These are phyloP conservation scores for Neopestalotiopsis clavispora DNA, from an alignment of 2,329 filamentous ascomycete species.

Conservation along the genomic window DNA sequence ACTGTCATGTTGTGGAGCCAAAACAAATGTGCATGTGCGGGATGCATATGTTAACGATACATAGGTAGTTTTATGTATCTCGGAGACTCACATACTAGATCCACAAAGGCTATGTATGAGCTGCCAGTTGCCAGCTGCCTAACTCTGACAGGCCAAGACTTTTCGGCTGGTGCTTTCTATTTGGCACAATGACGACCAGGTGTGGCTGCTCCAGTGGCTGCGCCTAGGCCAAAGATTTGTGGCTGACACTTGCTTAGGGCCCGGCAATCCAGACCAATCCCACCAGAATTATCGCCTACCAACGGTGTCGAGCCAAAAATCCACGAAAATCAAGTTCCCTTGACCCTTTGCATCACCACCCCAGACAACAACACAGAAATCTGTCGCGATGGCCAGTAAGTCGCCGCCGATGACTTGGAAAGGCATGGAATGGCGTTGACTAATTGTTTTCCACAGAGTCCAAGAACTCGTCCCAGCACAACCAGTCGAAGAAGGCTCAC, in stretches of 20 bases:
- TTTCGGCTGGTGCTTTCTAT: too few relatives aligned
- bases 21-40: too few relatives aligned
- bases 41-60: too few relatives aligned
- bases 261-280: constrained; percentile 22
- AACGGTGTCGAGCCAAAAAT: constrained; percentile 9
- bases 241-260: constrained; percentile 5
- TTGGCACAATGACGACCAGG: too few relatives aligned
- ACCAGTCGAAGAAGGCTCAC: constrained; percentile 98
- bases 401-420: not conserved
- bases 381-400: constrained; percentile 72
- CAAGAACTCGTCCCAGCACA: constrained; percentile 99
- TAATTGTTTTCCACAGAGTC: constrained; percentile 69
- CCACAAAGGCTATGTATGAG: too few relatives aligned
- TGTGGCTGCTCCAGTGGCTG: not conserved
- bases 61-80: too few relatives aligned
- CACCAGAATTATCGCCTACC: constrained; percentile 24
- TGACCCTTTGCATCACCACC: constrained; percentile 17
- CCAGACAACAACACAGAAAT: constrained; percentile 22
- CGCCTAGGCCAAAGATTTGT: not conserved
- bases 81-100: too few relatives aligned
- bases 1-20: too few relatives aligned
- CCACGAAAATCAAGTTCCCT: constrained; percentile 9
- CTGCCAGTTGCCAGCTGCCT: too few relatives aligned
- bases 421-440: constrained; percentile 30
- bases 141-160: too few relatives aligned